phyloP scores from a whole-genome alignment of 2,329 filamentous ascomycete genomes.

The Gnomoniopsis sp. region DNA sequence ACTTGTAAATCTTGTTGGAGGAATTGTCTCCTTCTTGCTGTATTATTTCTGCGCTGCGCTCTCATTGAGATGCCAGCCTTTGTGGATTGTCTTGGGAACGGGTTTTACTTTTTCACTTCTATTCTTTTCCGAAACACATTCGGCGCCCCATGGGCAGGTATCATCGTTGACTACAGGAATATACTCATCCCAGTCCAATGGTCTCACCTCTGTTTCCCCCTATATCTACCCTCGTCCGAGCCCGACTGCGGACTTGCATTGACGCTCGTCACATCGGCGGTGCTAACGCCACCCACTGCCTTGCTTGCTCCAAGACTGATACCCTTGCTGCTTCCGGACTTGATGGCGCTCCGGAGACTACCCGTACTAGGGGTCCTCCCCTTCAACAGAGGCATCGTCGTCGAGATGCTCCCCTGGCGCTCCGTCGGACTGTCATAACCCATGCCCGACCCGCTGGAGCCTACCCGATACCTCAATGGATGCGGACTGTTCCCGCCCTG shows the following conservation, averaged over 20 bases:
- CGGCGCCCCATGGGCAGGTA: neutral
- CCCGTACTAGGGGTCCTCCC: constrained; percentile 28
- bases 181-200: neutral
- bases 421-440: constrained; percentile 5
- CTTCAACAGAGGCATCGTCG: constrained; percentile 26
- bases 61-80: no score
- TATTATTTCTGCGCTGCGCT: no score
- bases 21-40: no score
- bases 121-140: neutral
- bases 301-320: constrained; percentile 38
- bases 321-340: constrained; percentile 30
- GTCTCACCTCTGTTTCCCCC: neutral
- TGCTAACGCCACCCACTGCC: constrained; percentile 33
- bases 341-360: constrained; percentile 37
- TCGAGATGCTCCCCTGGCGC: neutral
- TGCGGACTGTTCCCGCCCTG: neutral
- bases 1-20: no score
- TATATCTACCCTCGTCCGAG: constrained; percentile 9
- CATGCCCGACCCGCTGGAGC: neutral
- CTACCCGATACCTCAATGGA: constrained; percentile 1
- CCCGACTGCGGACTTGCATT: constrained; percentile 12
- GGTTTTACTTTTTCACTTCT: neutral
- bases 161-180: neutral
- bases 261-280: constrained; percentile 24
- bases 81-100: no score